Percentiles rank a stretch among this genome's conserved stretches.
Conservation (phyloP, 2,329 filamentous ascomycete species). For the Aspergillus calidoustus region DNA sequence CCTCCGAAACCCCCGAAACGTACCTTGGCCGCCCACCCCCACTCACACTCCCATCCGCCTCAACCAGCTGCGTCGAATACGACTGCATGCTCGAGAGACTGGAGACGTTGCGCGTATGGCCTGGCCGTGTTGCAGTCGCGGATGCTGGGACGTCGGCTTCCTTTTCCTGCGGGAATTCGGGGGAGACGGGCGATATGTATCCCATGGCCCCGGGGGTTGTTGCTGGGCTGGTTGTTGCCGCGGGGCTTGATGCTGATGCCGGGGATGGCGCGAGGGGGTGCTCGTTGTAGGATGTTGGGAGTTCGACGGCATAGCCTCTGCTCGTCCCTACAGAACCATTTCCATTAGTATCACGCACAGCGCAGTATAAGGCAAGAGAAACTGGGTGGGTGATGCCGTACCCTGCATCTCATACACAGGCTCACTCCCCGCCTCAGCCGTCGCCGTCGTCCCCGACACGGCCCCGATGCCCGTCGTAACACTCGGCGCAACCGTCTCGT, state of each 20-base stretch:
- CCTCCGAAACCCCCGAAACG: constrained; percentile 19
- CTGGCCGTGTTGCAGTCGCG: background rate
- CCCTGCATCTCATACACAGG: constrained; percentile 21
- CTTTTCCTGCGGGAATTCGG: constrained; percentile 10
- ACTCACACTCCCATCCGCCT: background rate
- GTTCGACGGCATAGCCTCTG: constrained; percentile 12
- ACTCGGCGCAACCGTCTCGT: background rate
- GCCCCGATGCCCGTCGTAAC: background rate
- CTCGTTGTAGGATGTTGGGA: constrained; percentile 21
- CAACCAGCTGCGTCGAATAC: constrained; percentile 5
- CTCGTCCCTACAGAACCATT: background rate
- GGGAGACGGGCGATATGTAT: constrained; percentile 16
- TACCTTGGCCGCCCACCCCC: constrained; percentile 6
- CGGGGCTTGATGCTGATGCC: background rate
- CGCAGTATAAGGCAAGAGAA: background rate
- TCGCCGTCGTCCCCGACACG: background rate
- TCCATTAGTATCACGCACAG: background rate
- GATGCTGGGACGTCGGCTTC: background rate
- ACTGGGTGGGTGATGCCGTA: background rate
- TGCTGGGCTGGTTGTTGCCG: background rate
- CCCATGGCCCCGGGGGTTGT: background rate
- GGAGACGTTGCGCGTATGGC: constrained; percentile 19
- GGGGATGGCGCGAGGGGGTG: background rate
- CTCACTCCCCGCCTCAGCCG: constrained; percentile 13
- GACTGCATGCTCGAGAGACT: constrained; percentile 18